Conservation (phyloP, 345 rosid genomes). For the Rhizophora mangle region DNA sequence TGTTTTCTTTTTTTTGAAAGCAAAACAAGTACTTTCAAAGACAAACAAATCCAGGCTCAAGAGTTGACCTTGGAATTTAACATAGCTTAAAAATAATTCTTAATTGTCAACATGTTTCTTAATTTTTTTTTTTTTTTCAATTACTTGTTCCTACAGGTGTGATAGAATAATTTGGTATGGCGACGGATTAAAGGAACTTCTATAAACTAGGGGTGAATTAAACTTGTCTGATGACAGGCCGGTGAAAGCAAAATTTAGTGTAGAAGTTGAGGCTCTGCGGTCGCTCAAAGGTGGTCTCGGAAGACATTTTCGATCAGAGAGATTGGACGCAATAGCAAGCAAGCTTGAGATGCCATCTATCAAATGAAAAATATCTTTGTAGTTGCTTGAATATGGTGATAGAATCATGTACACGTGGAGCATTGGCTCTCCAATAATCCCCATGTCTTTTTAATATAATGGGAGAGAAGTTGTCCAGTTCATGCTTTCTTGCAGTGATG, state of each 20-base stretch:
- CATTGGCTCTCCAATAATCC: conserved; percentile 1
- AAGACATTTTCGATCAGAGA: conserved; percentile 50
- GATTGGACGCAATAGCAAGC: conserved; percentile 36
- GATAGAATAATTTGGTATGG: conserved; percentile 80
- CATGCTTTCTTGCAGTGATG: background rate
- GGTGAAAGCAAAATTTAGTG: conserved; percentile 56
- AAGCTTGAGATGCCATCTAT: conserved; percentile 20
- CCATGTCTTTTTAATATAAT: background rate
- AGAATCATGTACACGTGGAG: conserved; percentile 1
- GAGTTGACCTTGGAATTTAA: too few species aligned
- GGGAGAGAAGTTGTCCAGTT: background rate
- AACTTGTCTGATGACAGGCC: conserved; percentile 78
- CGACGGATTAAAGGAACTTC: conserved; percentile 53
- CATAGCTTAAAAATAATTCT: too few species aligned
- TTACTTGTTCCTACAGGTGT: too few species aligned
- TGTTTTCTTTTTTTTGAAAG: too few species aligned
- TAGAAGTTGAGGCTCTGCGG: conserved; percentile 37
- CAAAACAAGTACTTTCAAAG: too few species aligned
- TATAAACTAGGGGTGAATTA: conserved; percentile 58
- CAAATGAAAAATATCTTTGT: conserved; percentile 24
- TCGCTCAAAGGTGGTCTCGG: conserved; percentile 30
- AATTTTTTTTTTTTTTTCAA: too few species aligned
- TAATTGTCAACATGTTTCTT: background rate
- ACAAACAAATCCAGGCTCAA: too few species aligned
- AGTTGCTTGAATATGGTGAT: background rate